Percentiles rank a stretch among this genome's conserved stretches.
phyloP scores from a whole-genome alignment of 2,329 filamentous ascomycete species.

The Teratosphaeria zuluensis region DNA sequence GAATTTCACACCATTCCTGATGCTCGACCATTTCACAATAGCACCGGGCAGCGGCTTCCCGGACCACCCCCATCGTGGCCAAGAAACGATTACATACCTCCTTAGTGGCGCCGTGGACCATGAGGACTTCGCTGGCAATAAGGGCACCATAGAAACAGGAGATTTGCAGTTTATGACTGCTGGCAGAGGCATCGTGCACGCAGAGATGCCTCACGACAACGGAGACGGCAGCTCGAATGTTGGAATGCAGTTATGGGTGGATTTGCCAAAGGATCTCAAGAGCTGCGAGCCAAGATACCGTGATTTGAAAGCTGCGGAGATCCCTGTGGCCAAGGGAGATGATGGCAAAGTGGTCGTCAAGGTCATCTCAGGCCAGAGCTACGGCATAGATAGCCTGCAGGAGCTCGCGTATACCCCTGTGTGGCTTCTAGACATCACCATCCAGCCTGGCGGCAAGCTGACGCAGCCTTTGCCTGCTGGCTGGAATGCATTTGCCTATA shows the following conservation, averaged over 20 bases:
- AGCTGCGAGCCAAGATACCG: constrained; percentile 85
- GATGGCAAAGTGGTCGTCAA: constrained; percentile 69
- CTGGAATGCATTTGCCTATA: constrained; percentile 89
- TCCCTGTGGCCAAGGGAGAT: constrained; percentile 64
- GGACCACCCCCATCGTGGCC: constrained; percentile 69
- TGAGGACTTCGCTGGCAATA: constrained; percentile 82
- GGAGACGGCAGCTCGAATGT: constrained; percentile 66
- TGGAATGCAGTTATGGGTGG: constrained; percentile 92
- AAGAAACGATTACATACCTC: constrained; percentile 86
- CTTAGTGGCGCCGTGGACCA: constrained; percentile 80
- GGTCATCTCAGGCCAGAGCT: constrained; percentile 77
- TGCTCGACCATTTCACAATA: constrained; percentile 85
- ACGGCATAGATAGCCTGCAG: constrained; percentile 76
- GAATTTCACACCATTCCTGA: constrained; percentile 86
- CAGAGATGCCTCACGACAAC: constrained; percentile 78
- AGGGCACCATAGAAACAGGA: constrained; percentile 73
- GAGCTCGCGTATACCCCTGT: constrained; percentile 94
- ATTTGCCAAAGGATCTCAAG: constrained; percentile 74
- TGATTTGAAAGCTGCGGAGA: constrained; percentile 68
- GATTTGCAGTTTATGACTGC: constrained; percentile 98
- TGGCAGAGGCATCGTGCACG: constrained; percentile 82
- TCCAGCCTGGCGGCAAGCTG: constrained; percentile 69
- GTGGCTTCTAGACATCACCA: constrained; percentile 81
- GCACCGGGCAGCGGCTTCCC: constrained; percentile 77
- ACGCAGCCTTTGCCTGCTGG: constrained; percentile 64